phyloP scores from a whole-genome alignment of 345 rosid genomes.

The Excoecaria cochinchinensis region DNA sequence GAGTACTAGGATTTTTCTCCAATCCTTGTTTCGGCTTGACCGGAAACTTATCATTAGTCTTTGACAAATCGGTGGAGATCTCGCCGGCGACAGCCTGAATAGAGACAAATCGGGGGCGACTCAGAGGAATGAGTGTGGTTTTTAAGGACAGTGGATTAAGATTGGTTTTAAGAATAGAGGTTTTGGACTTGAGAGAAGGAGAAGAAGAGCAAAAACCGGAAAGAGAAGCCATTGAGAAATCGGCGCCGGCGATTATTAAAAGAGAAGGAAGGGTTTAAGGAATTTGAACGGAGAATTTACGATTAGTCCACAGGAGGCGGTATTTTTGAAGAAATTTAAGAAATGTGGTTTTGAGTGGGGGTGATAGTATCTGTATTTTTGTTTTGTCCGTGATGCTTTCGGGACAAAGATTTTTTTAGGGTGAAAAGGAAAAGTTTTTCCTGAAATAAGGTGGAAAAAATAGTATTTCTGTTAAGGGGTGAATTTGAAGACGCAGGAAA shows the following conservation, averaged over 20 bases:
- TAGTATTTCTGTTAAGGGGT: too few species aligned
- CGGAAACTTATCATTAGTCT: conserved; percentile 29
- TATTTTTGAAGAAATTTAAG: background rate
- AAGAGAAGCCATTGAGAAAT: conserved; percentile 55
- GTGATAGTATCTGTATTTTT: background rate
- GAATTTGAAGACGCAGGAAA: too few species aligned
- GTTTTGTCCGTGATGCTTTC: background rate
- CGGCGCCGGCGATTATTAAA: conserved; percentile 22
- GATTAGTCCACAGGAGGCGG: conserved; percentile 14
- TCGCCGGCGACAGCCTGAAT: conserved; percentile 57
- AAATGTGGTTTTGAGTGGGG: background rate
- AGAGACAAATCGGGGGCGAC: conserved; percentile 19
- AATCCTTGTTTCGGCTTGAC: conserved; percentile 44
- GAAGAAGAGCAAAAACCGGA: conserved; percentile 44
- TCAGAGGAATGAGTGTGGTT: conserved; percentile 41
- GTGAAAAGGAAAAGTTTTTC: too few species aligned
- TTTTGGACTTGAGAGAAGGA: conserved; percentile 40
- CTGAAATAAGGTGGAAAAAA: too few species aligned
- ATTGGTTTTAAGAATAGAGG: conserved; percentile 19
- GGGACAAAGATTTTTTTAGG: too few species aligned
- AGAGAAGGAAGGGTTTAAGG: background rate
- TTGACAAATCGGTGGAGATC: conserved; percentile 44
- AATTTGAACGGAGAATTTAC: background rate
- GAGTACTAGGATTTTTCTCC: conserved; percentile 55
- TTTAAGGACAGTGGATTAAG: background rate